phyloP scores from a whole-genome alignment of 495 filamentous ascomycete genomes.

The Physcia stellaris region DNA sequence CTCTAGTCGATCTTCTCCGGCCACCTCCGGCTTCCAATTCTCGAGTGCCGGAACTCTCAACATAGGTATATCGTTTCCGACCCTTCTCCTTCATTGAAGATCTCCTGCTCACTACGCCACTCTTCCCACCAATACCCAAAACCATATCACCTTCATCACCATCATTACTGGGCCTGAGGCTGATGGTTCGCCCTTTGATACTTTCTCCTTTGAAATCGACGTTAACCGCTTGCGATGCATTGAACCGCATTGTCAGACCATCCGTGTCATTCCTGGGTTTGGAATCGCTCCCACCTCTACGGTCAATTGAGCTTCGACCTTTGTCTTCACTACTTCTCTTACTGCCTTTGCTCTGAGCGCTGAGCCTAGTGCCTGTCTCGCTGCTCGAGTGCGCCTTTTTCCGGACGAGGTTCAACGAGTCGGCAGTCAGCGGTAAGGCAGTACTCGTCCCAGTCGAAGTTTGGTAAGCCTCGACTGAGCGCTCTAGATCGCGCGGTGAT shows the following conservation, averaged over 20 bases:
- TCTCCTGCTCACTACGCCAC: too few species aligned
- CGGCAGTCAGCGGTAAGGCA: background rate
- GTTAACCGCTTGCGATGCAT: constrained; percentile 58
- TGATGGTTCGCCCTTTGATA: constrained; percentile 84
- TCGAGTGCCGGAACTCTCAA: constrained; percentile 8
- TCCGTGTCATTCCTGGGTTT: constrained; percentile 4
- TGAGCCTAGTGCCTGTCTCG: constrained; percentile 12
- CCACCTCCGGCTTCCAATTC: constrained; percentile 2
- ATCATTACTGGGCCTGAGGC: constrained; percentile 57
- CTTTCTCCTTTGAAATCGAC: constrained; percentile 88
- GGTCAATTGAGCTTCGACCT: constrained; percentile 6
- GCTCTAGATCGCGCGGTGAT: constrained; percentile 8
- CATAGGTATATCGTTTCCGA: constrained; percentile 6
- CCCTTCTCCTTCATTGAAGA: constrained; percentile 10
- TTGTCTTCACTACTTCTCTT: constrained; percentile 14
- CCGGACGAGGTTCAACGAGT: constrained; percentile 3
- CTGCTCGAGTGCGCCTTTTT: constrained; percentile 10
- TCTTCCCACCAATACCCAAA: constrained; percentile 7
- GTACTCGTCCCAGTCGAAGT: constrained; percentile 3
- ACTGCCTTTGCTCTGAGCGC: constrained; percentile 11
- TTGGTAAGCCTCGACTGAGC: constrained; percentile 10
- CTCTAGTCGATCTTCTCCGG: background rate
- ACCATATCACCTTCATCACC: constrained; percentile 13
- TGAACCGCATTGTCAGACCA: constrained; percentile 11
- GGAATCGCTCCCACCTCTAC: constrained; percentile 6